Conservation (phyloP, 148 eudicot genomes). For the Cornus florida region DNA sequence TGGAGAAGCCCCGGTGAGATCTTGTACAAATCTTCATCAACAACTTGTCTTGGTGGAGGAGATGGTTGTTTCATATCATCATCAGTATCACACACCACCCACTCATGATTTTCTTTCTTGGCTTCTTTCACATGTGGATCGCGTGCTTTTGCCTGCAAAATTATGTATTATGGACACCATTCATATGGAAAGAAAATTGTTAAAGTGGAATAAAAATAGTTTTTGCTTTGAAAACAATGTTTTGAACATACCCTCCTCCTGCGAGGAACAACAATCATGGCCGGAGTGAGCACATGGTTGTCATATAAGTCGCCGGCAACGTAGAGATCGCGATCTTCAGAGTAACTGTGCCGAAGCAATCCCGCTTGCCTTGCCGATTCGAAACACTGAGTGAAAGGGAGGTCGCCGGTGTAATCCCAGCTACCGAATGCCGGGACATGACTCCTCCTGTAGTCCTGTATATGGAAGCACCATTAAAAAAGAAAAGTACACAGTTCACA, state of each 20-base stretch:
- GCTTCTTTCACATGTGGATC: conserved; percentile 22
- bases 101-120: conserved; percentile 18
- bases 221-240: no score
- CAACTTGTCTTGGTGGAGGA: conserved; percentile 41
- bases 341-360: conserved; percentile 26
- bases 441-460: conserved; percentile 39
- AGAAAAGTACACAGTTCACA: neutral
- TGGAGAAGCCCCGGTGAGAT: conserved; percentile 57
- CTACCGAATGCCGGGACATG: conserved; percentile 91
- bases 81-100: conserved; percentile 28
- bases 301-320: conserved; percentile 84
- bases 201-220: no score
- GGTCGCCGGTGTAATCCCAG: conserved; percentile 61
- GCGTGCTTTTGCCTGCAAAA: conserved; percentile 2
- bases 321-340: conserved; percentile 67
- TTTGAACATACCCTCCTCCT: conserved; percentile 19
- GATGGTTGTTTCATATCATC: neutral
- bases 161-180: no score
- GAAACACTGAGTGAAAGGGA: conserved; percentile 72
- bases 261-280: conserved; percentile 89
- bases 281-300: conserved; percentile 73
- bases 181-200: no score
- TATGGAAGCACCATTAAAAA: neutral
- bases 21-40: conserved; percentile 68
- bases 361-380: conserved; percentile 63